Conservation (phyloP, 805 yeast genomes). For the Sporopachydermia quercuum region DNA sequence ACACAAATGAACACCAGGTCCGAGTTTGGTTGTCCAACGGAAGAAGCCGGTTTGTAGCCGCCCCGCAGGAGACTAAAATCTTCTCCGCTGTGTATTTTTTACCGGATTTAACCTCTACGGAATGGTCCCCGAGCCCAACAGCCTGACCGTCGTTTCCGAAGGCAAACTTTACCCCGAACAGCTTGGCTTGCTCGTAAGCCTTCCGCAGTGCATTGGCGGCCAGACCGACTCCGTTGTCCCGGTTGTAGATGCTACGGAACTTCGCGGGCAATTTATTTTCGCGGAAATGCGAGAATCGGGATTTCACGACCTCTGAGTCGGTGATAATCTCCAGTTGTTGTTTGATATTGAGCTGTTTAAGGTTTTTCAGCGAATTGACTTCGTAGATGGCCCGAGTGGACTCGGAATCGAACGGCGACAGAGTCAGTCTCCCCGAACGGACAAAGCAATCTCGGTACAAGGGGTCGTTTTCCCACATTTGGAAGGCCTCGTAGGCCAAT, state of each 20-base stretch:
- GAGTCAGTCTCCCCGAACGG: conserved; percentile 22
- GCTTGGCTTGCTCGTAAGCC: conserved; percentile 13
- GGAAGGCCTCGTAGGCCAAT: conserved; percentile 23
- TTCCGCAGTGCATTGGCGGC: conserved; percentile 12
- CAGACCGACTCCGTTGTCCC: conserved; percentile 19
- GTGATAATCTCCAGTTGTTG: background rate
- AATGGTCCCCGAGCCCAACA: conserved; percentile 4
- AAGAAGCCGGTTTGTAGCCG: conserved; percentile 21
- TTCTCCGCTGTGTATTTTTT: conserved; percentile 18
- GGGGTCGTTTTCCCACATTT: conserved; percentile 19
- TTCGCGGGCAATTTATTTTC: conserved; percentile 2
- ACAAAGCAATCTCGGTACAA: conserved; percentile 17
- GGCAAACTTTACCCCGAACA: conserved; percentile 5
- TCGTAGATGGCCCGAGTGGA: background rate
- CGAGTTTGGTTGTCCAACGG: conserved; percentile 16
- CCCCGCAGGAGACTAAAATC: conserved; percentile 23
- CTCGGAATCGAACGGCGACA: background rate
- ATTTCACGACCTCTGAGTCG: background rate
- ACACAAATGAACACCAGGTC: conserved; percentile 20
- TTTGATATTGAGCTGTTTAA: background rate
- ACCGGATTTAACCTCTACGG: conserved; percentile 14
- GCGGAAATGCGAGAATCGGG: background rate
- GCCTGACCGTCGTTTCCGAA: conserved; percentile 1
- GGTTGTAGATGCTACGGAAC: conserved; percentile 18
- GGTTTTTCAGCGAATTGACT: background rate